phyloP scores from a whole-genome alignment of 2,329 filamentous ascomycete genomes.

The Fusarium tanahbumbuense region DNA sequence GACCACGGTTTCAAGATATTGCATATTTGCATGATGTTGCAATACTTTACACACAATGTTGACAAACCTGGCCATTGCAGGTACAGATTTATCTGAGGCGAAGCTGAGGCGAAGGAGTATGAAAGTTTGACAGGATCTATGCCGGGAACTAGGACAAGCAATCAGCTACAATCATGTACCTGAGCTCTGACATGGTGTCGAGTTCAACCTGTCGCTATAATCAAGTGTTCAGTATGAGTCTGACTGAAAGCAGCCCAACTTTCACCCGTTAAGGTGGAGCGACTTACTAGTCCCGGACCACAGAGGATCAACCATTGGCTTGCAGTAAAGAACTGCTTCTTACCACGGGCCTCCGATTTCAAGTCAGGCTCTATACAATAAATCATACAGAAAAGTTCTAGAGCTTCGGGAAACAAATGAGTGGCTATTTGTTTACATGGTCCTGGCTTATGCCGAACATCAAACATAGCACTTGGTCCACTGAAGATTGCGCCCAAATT shows the following conservation, averaged over 20 bases:
- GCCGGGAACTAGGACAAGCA: not conserved
- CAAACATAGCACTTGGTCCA: slow-evolving; percentile 38
- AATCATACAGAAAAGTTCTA: not conserved
- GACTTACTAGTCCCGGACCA: not conserved
- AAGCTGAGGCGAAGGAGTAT: slow-evolving; percentile 21
- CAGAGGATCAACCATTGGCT: not conserved
- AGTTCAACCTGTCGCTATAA: not conserved
- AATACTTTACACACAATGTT: slow-evolving; percentile 2
- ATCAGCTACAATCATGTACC: not conserved
- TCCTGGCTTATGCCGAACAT: slow-evolving; percentile 32
- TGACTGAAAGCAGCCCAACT: not conserved
- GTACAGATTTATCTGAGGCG: slow-evolving; percentile 18
- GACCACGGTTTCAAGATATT: not conserved
- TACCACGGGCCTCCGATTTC: not conserved
- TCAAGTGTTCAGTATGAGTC: not conserved
- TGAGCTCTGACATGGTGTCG: not conserved
- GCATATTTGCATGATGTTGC: not conserved
- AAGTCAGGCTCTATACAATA: not conserved
- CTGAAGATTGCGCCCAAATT: slow-evolving; percentile 44
- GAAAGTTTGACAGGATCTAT: slow-evolving; percentile 3
- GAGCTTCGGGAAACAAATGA: not conserved
- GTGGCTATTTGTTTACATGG: slow-evolving; percentile 1
- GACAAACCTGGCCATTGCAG: not conserved
- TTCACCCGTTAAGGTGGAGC: not conserved
- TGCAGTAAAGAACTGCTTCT: not conserved